phyloP scores from a whole-genome alignment of 2,329 filamentous ascomycete genomes.

The Cytospora schulzeri region DNA sequence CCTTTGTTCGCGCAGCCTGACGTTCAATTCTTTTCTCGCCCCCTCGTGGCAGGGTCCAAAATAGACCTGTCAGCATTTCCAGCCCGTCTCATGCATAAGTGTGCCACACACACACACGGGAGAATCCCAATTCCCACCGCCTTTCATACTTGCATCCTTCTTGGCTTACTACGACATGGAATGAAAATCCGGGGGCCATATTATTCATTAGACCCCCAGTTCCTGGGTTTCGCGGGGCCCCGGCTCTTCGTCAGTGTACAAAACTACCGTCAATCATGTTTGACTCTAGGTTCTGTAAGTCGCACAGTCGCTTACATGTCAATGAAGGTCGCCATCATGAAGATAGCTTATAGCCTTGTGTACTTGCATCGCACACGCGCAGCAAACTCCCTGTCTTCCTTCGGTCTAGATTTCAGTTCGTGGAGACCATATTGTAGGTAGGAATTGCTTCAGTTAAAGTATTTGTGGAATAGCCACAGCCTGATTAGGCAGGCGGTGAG shows the following conservation, averaged over 20 bases:
- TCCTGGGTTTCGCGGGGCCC: slow-evolving; percentile 10
- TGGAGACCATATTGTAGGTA: no score
- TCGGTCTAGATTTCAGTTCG: no score
- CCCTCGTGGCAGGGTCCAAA: slow-evolving; percentile 6
- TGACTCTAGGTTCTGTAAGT: no score
- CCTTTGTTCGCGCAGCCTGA: not conserved
- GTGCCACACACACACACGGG: not conserved
- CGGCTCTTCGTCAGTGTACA: slow-evolving; percentile 10
- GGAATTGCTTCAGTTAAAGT: no score
- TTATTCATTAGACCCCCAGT: not conserved
- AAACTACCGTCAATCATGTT: no score
- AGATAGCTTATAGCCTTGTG: not conserved
- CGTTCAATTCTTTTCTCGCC: not conserved
- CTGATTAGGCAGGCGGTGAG: no score
- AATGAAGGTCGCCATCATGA: not conserved
- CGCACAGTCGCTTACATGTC: not conserved
- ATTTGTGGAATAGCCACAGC: no score
- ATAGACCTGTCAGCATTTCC: not conserved
- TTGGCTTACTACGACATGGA: not conserved
- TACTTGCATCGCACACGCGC: no score
- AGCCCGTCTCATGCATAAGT: slow-evolving; percentile 2
- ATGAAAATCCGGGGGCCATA: not conserved
- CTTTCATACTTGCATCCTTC: slow-evolving; percentile 5
- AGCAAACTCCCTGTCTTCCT: no score
- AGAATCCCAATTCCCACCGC: slow-evolving; percentile 10